phyloP scores from a whole-genome alignment of 352 stramenopile genomes.

The Saprolegnia parasitica region DNA sequence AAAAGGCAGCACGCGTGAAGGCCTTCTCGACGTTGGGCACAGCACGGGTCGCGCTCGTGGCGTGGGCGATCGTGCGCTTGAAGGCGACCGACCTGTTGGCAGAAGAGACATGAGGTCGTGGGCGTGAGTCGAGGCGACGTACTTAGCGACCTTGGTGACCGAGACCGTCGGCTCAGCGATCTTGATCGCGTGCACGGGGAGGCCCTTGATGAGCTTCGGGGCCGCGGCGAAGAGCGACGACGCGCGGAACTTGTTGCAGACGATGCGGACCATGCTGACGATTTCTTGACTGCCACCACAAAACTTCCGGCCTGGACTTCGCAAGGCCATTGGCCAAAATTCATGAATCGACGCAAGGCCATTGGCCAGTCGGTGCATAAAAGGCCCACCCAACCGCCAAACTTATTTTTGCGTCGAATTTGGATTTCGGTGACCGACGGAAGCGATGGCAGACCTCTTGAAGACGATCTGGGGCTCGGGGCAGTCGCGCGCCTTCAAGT shows the following conservation, averaged over 20 bases:
- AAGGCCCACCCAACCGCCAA: neutral
- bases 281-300: neutral
- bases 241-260: conserved; percentile 2
- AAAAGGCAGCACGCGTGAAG: neutral
- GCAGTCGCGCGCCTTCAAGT: conserved; percentile 16
- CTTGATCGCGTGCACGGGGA: neutral
- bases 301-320: neutral
- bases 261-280: conserved; percentile 1
- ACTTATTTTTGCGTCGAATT: neutral
- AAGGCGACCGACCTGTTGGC: neutral
- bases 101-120: neutral
- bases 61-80: neutral
- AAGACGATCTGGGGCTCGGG: conserved; percentile 1
- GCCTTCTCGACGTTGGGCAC: neutral
- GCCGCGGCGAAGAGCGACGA: conserved; percentile 1
- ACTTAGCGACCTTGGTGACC: neutral
- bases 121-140: neutral
- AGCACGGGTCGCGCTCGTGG: neutral
- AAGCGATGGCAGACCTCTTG: neutral
- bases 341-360: neutral
- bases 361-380: neutral
- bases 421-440: neutral
- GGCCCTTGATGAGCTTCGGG: neutral
- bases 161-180: neutral
- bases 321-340: neutral